phyloP scores from a whole-genome alignment of 1,284 basidiomycete genomes.

The Austroboletus niveus region DNA sequence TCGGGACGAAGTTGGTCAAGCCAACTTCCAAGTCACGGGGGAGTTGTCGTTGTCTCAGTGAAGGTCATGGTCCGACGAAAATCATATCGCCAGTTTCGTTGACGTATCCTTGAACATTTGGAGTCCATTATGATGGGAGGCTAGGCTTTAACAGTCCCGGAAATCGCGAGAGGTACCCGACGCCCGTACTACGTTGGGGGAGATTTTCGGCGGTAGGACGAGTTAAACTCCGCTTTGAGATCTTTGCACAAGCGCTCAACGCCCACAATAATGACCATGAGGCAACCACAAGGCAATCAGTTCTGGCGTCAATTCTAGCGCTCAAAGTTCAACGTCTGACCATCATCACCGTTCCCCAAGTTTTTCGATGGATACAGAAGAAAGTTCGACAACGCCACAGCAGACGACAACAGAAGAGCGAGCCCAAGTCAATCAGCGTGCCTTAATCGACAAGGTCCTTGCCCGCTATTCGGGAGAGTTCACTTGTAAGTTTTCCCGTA shows the following conservation, averaged over 20 bases:
- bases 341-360: background rate
- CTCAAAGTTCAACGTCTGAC: background rate
- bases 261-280: background rate
- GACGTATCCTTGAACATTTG: background rate
- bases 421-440: slow-evolving; percentile 85
- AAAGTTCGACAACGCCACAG: background rate
- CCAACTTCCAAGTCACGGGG: background rate
- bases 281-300: too few relatives aligned
- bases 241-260: background rate
- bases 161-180: too few relatives aligned
- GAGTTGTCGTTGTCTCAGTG: background rate
- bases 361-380: background rate
- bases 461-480: slow-evolving; percentile 96
- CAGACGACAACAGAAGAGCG: background rate
- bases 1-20: too few relatives aligned
- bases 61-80: background rate
- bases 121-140: too few relatives aligned
- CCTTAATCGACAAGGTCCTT: slow-evolving; percentile 91
- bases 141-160: background rate
- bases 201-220: too few relatives aligned
- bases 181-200: too few relatives aligned
- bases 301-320: background rate
- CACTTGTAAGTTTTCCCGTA: slow-evolving; percentile 48
- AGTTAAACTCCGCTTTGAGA: background rate
- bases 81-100: background rate